Evolutionary conservation across 83 land plant species (phyloP).

Genomic region (Thuja plicata): DNA sequence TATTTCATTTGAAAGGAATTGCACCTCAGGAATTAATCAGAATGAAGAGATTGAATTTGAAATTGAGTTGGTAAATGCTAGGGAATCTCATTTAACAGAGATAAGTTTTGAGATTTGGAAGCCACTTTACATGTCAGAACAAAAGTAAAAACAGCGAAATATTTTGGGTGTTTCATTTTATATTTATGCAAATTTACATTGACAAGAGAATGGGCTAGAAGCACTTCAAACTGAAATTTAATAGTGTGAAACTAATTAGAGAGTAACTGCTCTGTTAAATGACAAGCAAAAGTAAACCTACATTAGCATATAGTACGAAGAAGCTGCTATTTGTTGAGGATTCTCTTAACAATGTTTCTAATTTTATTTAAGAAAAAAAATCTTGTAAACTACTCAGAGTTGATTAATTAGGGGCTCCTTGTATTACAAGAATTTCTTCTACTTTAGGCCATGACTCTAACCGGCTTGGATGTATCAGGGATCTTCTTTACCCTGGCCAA

Average conservation of each 20-base stretch:
- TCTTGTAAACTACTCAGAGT: neutral
- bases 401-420: neutral
- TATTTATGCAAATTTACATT: neutral
- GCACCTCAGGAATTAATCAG: neutral
- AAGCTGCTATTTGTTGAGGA: neutral
- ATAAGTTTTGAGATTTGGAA: neutral
- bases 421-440: neutral
- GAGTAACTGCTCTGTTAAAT: neutral
- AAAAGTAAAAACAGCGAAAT: neutral
- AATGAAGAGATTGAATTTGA: neutral
- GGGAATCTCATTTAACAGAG: neutral
- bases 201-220: neutral
- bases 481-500: neutral
- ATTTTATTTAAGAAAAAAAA: neutral
- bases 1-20: neutral
- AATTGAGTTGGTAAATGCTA: neutral
- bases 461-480: neutral
- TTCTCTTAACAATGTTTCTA: neutral
- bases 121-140: neutral
- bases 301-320: neutral
- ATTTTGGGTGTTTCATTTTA: neutral
- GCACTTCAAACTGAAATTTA: neutral
- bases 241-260: neutral
- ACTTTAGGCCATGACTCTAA: neutral
- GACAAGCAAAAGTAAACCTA: neutral